Evolutionary conservation across 2,329 filamentous ascomycete species (phyloP).

Genomic region (Elsinoe ampelina): DNA sequence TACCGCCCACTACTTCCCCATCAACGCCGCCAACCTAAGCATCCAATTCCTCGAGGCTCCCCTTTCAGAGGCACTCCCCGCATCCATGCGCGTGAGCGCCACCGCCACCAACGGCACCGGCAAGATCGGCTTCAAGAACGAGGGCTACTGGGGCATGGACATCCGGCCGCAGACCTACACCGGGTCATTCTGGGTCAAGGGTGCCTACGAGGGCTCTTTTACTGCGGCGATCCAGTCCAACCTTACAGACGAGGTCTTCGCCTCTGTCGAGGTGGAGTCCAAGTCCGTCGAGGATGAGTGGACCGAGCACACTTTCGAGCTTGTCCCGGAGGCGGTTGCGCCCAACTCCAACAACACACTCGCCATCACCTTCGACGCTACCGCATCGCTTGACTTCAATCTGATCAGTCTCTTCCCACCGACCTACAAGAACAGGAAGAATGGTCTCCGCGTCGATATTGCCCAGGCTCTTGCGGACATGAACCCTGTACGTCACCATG

Average conservation of each 20-base stretch:
- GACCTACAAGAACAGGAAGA: slow-evolving; percentile 48
- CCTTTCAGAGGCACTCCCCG: slow-evolving; percentile 21
- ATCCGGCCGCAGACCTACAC: slow-evolving; percentile 23
- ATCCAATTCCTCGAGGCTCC: slow-evolving; percentile 25
- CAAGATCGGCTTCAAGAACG: slow-evolving; percentile 36
- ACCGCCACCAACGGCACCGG: slow-evolving; percentile 18
- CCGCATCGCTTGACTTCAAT: slow-evolving; percentile 45
- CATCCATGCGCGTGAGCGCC: slow-evolving; percentile 20
- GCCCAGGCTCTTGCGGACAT: slow-evolving; percentile 44
- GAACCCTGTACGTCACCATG: slow-evolving; percentile 26
- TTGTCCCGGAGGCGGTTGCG: slow-evolving; percentile 22
- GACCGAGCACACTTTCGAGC: slow-evolving; percentile 23
- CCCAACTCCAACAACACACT: slow-evolving; percentile 35
- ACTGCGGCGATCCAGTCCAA: slow-evolving; percentile 19
- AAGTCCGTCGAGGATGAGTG: slow-evolving; percentile 14
- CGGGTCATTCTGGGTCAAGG: slow-evolving; percentile 29
- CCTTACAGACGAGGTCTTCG: slow-evolving; percentile 17
- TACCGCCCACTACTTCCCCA: slow-evolving; percentile 46
- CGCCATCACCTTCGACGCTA: slow-evolving; percentile 43
- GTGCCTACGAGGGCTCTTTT: slow-evolving; percentile 24
- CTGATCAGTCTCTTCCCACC: slow-evolving; percentile 52
- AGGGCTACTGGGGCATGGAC: slow-evolving; percentile 28
- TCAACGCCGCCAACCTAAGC: slow-evolving; percentile 42
- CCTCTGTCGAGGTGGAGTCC: slow-evolving; percentile 10
- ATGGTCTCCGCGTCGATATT: slow-evolving; percentile 50